Conservation (phyloP, 352 stramenopile genomes). For the Globisporangium cederbergense region DNA sequence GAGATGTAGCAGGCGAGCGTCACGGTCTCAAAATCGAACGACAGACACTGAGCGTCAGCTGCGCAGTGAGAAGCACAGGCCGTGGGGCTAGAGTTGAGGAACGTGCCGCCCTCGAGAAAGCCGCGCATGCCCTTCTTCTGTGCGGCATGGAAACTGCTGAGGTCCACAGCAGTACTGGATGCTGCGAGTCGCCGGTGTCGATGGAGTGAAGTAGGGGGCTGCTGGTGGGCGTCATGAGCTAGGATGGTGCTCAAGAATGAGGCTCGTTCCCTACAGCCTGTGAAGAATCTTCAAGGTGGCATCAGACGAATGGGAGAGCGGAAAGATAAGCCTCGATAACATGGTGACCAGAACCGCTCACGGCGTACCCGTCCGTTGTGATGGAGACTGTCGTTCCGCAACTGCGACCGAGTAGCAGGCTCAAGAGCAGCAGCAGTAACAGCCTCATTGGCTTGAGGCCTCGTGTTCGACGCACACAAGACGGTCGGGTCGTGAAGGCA, state of each 20-base stretch:
- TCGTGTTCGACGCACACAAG: background rate
- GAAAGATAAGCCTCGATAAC: background rate
- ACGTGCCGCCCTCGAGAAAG: slow-evolving; percentile 54
- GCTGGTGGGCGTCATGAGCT: background rate
- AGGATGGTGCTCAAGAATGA: background rate
- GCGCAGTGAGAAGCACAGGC: slow-evolving; percentile 47
- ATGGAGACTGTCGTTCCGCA: background rate
- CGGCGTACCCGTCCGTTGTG: background rate
- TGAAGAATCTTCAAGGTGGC: background rate
- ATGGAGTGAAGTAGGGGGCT: background rate
- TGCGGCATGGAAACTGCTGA: slow-evolving; percentile 40
- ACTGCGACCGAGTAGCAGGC: background rate
- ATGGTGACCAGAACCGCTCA: background rate
- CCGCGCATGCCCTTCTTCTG: slow-evolving; percentile 46
- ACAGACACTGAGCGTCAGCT: slow-evolving; percentile 51
- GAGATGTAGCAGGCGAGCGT: slow-evolving; percentile 69
- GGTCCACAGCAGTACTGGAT: background rate
- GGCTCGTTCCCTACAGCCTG: background rate
- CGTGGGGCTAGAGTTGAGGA: slow-evolving; percentile 26
- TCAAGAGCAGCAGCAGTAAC: background rate
- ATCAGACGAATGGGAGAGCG: background rate
- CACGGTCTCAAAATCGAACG: slow-evolving; percentile 66
- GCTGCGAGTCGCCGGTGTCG: slow-evolving; percentile 7
- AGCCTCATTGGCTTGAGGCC: too few relatives aligned
- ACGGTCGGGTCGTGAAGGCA: too few relatives aligned